These are phyloP conservation scores for Rhizopogon vinicolor DNA, from an alignment of 768 basidiomycete genomes.

Conservation along the genomic window DNA sequence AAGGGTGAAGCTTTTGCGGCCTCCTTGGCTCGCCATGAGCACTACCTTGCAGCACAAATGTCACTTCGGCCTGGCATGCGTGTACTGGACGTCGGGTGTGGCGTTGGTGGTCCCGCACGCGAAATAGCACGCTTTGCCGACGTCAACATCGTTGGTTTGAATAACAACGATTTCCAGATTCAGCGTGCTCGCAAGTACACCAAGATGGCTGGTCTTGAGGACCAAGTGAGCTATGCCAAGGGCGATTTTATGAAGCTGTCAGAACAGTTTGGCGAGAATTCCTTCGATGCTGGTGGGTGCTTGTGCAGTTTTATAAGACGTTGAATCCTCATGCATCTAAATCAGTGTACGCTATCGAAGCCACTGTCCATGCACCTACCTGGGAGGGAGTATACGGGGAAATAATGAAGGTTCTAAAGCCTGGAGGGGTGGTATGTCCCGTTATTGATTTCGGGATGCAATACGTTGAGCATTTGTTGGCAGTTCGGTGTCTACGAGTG, in stretches of 20 bases:
- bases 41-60: slow-evolving; percentile 88
- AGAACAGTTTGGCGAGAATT: slow-evolving; percentile 84
- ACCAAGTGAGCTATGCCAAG: slow-evolving; percentile 74
- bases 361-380: slow-evolving; percentile 88
- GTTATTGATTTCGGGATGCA: not conserved
- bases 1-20: slow-evolving; percentile 72
- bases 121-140: slow-evolving; percentile 89
- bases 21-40: slow-evolving; percentile 83
- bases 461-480: slow-evolving; percentile 12
- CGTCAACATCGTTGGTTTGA: slow-evolving; percentile 72
- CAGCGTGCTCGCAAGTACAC: slow-evolving; percentile 79
- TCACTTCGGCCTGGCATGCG: slow-evolving; percentile 78
- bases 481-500: slow-evolving; percentile 96
- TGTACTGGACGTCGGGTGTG: slow-evolving; percentile 94
- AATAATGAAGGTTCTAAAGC: slow-evolving; percentile 88
- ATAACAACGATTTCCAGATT: slow-evolving; percentile 93
- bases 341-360: slow-evolving; percentile 89
- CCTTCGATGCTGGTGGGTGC: slow-evolving; percentile 83
- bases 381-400: slow-evolving; percentile 92
- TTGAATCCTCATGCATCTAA: not conserved
- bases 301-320: not conserved
- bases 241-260: slow-evolving; percentile 93
- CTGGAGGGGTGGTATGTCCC: slow-evolving; percentile 76
- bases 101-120: slow-evolving; percentile 89
- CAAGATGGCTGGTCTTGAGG: slow-evolving; percentile 59